These are phyloP conservation scores for Periconia macrospinosa DNA, from an alignment of 2,329 filamentous ascomycete genomes.

Conservation along the genomic window DNA sequence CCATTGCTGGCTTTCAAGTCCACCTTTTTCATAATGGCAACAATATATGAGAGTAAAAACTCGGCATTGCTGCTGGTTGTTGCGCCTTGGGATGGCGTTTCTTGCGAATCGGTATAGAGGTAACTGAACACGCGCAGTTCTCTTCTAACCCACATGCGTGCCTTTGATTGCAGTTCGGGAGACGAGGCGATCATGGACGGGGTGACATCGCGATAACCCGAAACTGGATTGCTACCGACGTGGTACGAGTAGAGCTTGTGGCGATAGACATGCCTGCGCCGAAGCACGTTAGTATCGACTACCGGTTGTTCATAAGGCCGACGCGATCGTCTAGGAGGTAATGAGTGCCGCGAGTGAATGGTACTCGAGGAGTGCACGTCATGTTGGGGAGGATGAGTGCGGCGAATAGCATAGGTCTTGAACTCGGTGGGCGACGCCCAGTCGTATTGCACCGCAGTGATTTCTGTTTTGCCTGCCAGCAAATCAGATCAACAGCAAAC, in stretches of 20 bases:
- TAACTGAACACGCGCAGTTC: slow-evolving; percentile 85
- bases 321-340: slow-evolving; percentile 14
- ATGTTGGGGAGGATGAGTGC: slow-evolving; percentile 16
- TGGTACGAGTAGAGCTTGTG: slow-evolving; percentile 75
- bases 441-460: slow-evolving; percentile 67
- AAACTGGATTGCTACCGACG: slow-evolving; percentile 78
- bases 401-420: slow-evolving; percentile 61
- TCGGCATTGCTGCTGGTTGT: slow-evolving; percentile 69
- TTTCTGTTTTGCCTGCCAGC: slow-evolving; percentile 52
- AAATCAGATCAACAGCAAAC: not conserved
- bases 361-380: not conserved
- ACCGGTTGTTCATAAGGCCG: slow-evolving; percentile 25
- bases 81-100: slow-evolving; percentile 19
- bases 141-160: slow-evolving; percentile 78
- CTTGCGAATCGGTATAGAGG: slow-evolving; percentile 50
- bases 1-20: slow-evolving; percentile 79
- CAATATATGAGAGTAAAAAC: slow-evolving; percentile 82
- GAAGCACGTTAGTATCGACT: slow-evolving; percentile 53
- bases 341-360: not conserved
- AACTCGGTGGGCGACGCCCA: slow-evolving; percentile 56
- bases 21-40: slow-evolving; percentile 80
- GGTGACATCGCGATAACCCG: slow-evolving; percentile 73
- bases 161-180: slow-evolving; percentile 70
- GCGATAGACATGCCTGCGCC: slow-evolving; percentile 73
- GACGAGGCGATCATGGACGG: slow-evolving; percentile 67